These are phyloP conservation scores for Filobasidium uniguttulatum DNA, from an alignment of 1,284 basidiomycete species.

Conservation along the genomic window DNA sequence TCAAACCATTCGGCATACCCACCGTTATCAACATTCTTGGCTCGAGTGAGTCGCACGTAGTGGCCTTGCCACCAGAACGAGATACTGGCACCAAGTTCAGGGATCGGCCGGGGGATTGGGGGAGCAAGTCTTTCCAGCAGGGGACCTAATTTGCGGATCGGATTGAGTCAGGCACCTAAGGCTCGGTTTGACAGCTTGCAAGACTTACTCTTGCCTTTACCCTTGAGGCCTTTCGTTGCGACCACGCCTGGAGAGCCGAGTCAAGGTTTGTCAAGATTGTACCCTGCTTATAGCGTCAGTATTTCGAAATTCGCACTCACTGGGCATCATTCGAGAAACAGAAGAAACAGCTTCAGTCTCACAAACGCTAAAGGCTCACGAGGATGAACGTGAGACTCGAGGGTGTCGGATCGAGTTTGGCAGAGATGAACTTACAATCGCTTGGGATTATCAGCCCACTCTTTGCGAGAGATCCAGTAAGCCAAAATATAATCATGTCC, in stretches of 20 bases:
- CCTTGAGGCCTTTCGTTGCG: neutral
- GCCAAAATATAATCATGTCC: conserved; percentile 4
- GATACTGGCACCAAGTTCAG: neutral
- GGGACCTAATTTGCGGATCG: neutral
- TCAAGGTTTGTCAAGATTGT: no score
- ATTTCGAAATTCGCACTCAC: no score
- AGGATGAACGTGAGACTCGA: neutral
- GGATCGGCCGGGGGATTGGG: neutral
- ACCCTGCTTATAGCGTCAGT: no score
- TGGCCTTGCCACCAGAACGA: neutral
- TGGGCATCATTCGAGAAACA: neutral
- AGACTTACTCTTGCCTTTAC: neutral
- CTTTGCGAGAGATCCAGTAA: conserved; percentile 1
- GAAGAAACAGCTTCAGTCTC: neutral
- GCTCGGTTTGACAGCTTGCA: no score
- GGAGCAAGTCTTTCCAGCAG: neutral
- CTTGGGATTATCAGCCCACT: neutral
- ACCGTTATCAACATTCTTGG: neutral
- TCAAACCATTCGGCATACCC: neutral
- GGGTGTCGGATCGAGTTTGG: neutral
- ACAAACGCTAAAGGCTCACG: neutral
- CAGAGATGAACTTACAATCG: neutral
- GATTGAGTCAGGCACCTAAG: neutral
- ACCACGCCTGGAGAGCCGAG: neutral
- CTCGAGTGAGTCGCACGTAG: neutral